Percentiles rank a stretch among this genome's conserved stretches.
Conservation (phyloP, 2,329 filamentous ascomycete species). For the Beauveria bassiana region DNA sequence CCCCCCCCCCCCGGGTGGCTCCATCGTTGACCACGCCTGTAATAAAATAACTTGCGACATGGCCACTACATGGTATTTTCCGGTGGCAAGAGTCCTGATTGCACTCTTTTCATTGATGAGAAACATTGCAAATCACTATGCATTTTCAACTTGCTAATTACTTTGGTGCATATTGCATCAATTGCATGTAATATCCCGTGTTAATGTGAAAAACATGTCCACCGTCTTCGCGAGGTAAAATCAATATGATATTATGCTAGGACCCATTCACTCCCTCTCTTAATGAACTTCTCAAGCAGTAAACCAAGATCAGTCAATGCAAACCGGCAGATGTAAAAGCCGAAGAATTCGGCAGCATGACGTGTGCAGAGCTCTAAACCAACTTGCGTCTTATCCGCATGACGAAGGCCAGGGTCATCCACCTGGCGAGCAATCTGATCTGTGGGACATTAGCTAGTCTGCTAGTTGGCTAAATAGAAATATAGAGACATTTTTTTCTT, state of each 20-base stretch:
- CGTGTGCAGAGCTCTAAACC: conserved; percentile 88
- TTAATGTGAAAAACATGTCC: too few relatives aligned
- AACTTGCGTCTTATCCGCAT: conserved; percentile 89
- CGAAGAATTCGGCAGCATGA: conserved; percentile 95
- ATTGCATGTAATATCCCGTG: too few relatives aligned
- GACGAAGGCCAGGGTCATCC: conserved; percentile 85
- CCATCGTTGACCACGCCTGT: too few relatives aligned
- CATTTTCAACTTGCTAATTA: too few relatives aligned
- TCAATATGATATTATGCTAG: conserved; percentile 22
- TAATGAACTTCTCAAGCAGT: conserved; percentile 93
- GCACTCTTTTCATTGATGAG: too few relatives aligned
- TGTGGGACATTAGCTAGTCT: conserved; percentile 26
- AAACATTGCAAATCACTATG: too few relatives aligned
- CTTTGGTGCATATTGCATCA: too few relatives aligned
- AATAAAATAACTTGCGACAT: too few relatives aligned
- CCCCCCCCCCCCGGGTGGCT: background rate
- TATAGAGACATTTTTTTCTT: conserved; percentile 28
- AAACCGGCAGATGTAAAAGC: conserved; percentile 92
- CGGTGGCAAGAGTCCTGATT: too few relatives aligned
- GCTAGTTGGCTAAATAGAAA: background rate
- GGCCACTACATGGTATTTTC: too few relatives aligned
- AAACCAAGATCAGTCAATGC: conserved; percentile 77
- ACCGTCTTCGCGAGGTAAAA: too few relatives aligned
- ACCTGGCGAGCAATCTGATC: conserved; percentile 95
- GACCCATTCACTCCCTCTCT: conserved; percentile 94